Conservation (phyloP, 768 basidiomycete genomes). For the Asterophora parasitica region DNA sequence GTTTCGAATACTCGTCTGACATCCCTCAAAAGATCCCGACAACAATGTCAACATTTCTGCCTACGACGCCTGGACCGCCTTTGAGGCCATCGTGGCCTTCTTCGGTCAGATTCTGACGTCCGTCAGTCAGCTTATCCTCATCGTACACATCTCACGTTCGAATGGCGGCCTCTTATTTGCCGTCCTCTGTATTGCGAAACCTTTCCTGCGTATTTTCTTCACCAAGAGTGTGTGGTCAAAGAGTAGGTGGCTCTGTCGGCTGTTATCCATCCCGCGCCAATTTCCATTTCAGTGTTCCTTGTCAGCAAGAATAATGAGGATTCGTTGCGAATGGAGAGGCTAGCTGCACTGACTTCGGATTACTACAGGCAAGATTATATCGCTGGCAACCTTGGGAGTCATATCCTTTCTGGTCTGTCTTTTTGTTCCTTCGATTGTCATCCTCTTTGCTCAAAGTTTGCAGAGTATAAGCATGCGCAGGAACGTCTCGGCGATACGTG, state of each 20-base stretch:
- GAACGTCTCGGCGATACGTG: slow-evolving; percentile 19
- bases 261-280: neutral
- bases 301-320: slow-evolving; percentile 25
- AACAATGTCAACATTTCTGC: slow-evolving; percentile 17
- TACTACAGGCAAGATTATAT: slow-evolving; percentile 35
- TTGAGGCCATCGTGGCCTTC: slow-evolving; percentile 21
- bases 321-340: slow-evolving; percentile 26
- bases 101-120: slow-evolving; percentile 17
- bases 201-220: slow-evolving; percentile 20
- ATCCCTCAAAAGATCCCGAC: slow-evolving; percentile 17
- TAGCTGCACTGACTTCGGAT: slow-evolving; percentile 23
- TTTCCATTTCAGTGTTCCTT: slow-evolving; percentile 20
- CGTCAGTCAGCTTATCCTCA: slow-evolving; percentile 26
- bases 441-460: neutral
- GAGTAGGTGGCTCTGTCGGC: slow-evolving; percentile 15
- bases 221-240: slow-evolving; percentile 23
- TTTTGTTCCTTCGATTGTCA: neutral
- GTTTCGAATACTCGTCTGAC: neutral
- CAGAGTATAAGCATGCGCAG: slow-evolving; percentile 27
- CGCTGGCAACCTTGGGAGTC: slow-evolving; percentile 27
- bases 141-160: slow-evolving; percentile 25
- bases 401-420: slow-evolving; percentile 26
- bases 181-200: slow-evolving; percentile 28
- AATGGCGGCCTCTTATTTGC: slow-evolving; percentile 31
- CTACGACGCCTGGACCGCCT: slow-evolving; percentile 21